phyloP scores from a whole-genome alignment of 495 filamentous ascomycete genomes.

The Paragyromitra xinjiangensis region DNA sequence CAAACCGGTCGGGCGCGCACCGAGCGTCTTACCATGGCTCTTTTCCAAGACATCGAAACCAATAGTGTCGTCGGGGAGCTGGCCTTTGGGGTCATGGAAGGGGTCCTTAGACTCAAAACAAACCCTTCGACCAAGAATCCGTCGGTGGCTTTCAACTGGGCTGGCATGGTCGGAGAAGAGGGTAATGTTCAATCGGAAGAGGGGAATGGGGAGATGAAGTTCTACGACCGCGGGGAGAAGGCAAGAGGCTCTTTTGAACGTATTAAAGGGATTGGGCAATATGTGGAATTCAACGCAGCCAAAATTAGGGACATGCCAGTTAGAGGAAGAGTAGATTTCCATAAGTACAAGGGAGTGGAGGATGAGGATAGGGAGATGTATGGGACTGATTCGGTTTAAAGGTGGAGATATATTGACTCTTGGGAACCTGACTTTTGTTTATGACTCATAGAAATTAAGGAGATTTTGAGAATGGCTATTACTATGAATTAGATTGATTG shows the following conservation, averaged over 20 bases:
- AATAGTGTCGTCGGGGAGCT: slow-evolving; percentile 42
- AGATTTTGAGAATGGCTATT: neutral
- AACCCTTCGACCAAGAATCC: slow-evolving; percentile 51
- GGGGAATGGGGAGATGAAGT: slow-evolving; percentile 43
- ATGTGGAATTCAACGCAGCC: slow-evolving; percentile 46
- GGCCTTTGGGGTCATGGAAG: slow-evolving; percentile 44
- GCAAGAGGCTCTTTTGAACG: slow-evolving; percentile 34
- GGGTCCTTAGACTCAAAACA: slow-evolving; percentile 27
- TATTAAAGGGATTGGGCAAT: slow-evolving; percentile 39
- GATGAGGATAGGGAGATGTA: neutral
- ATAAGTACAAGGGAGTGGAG: slow-evolving; percentile 14
- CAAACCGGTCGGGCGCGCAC: slow-evolving; percentile 33
- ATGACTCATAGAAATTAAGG: neutral
- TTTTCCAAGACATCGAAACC: slow-evolving; percentile 45
- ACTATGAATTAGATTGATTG: neutral
- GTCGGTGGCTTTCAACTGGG: slow-evolving; percentile 39
- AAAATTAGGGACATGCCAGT: slow-evolving; percentile 37
- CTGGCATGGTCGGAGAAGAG: slow-evolving; percentile 26
- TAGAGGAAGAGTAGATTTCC: slow-evolving; percentile 43
- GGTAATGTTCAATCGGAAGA: slow-evolving; percentile 25
- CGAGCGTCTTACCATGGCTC: slow-evolving; percentile 30
- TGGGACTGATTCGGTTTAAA: neutral
- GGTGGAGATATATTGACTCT: slow-evolving; percentile 9
- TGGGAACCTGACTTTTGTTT: slow-evolving; percentile 18
- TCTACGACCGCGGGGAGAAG: slow-evolving; percentile 37